Conservation (phyloP, 148 eudicot species). For the Silene uniflora region DNA sequence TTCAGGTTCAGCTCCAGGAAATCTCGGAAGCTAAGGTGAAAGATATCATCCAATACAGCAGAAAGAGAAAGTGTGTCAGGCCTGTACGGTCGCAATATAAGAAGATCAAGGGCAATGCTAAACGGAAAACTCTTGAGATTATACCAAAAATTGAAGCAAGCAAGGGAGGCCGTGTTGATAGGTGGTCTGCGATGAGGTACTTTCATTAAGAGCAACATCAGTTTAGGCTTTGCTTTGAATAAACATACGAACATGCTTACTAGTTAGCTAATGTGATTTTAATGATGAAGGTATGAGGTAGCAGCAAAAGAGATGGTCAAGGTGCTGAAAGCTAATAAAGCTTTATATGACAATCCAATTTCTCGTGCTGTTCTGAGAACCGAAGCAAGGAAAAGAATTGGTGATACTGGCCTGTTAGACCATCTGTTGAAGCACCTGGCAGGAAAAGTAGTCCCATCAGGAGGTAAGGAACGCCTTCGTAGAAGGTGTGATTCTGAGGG, state of each 20-base stretch:
- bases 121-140: slow-evolving; percentile 2
- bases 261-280: slow-evolving; percentile 8
- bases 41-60: slow-evolving; percentile 12
- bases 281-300: slow-evolving; percentile 54
- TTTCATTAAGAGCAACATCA: neutral
- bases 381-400: slow-evolving; percentile 72
- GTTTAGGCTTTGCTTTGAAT: neutral
- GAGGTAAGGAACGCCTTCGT: slow-evolving; percentile 66
- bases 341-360: slow-evolving; percentile 52
- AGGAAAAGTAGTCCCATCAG: slow-evolving; percentile 63
- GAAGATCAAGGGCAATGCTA: slow-evolving; percentile 12
- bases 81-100: slow-evolving; percentile 14
- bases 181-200: slow-evolving; percentile 38
- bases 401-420: slow-evolving; percentile 88
- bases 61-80: slow-evolving; percentile 30
- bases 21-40: slow-evolving; percentile 17
- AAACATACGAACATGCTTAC: neutral
- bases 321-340: slow-evolving; percentile 63
- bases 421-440: slow-evolving; percentile 95
- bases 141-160: slow-evolving; percentile 11
- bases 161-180: slow-evolving; percentile 19
- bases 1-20: slow-evolving; percentile 7
- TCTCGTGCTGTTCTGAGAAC: slow-evolving; percentile 55
- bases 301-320: slow-evolving; percentile 55
- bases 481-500: slow-evolving; percentile 79